Evolutionary conservation across 768 basidiomycete species (phyloP).

Genomic region (Chalciporus chontae): DNA sequence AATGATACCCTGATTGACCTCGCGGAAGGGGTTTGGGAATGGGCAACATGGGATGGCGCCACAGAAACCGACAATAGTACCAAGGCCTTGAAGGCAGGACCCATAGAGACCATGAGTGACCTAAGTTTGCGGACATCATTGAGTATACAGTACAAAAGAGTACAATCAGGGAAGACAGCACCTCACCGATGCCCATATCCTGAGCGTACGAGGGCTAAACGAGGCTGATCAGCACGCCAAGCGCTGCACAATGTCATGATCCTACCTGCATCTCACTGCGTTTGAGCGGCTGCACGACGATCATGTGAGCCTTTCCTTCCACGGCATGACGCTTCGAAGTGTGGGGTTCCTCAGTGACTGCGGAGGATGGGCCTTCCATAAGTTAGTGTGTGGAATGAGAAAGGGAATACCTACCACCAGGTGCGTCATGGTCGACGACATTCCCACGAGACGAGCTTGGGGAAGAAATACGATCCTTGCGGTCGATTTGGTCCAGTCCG

Average conservation of each 20-base stretch:
- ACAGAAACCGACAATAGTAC: constrained; percentile 57
- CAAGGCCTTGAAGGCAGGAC: constrained; percentile 70
- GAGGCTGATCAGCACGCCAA: constrained; percentile 6
- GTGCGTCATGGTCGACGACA: constrained; percentile 71
- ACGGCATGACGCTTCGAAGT: constrained; percentile 31
- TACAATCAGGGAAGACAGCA: constrained; percentile 18
- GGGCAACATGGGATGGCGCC: constrained; percentile 86
- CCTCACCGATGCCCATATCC: constrained; percentile 70
- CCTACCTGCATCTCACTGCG: constrained; percentile 83
- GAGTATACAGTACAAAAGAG: neutral
- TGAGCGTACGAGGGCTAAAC: constrained; percentile 85
- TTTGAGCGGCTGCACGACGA: constrained; percentile 82
- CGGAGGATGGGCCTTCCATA: constrained; percentile 12
- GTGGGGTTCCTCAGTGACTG: constrained; percentile 63
- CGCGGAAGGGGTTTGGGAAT: constrained; percentile 79
- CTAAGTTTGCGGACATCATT: constrained; percentile 19
- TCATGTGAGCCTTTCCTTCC: constrained; percentile 43
- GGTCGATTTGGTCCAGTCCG: constrained; percentile 32
- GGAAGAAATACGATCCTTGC: constrained; percentile 52
- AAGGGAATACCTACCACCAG: constrained; percentile 46
- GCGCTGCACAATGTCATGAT: neutral
- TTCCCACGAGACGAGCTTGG: constrained; percentile 44
- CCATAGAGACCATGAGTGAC: constrained; percentile 88
- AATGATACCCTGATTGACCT: constrained; percentile 73
- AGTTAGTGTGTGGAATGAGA: neutral